phyloP scores from a whole-genome alignment of 208 protist species.

The Acanthamoeba triangularis region DNA sequence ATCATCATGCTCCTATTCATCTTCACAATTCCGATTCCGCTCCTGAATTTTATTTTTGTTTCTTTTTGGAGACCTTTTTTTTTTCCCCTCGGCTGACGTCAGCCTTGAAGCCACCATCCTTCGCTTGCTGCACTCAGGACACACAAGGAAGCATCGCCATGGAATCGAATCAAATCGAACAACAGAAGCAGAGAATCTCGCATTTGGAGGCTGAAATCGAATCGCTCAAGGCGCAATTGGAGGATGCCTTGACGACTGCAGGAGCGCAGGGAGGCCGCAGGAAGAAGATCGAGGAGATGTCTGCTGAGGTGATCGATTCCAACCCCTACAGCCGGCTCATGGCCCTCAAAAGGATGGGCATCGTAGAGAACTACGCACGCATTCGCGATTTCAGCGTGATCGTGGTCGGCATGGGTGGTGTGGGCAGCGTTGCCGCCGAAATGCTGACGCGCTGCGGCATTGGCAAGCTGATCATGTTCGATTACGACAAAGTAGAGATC shows the following conservation, averaged over 20 bases:
- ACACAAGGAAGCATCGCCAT: neutral
- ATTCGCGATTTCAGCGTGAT: constrained; percentile 96
- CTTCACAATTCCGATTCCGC: neutral
- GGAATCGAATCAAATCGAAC: neutral
- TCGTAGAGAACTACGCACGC: constrained; percentile 97
- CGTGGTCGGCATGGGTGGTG: constrained; percentile 97
- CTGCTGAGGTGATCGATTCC: constrained; percentile 95
- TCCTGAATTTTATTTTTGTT: neutral
- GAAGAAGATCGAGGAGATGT: constrained; percentile 90
- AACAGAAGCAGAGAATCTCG: neutral
- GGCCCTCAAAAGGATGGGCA: constrained; percentile 98
- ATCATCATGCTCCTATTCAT: neutral
- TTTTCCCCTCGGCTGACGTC: neutral
- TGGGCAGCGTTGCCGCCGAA: constrained; percentile 98
- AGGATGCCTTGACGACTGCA: neutral
- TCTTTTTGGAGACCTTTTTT: neutral
- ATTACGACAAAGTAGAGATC: constrained; percentile 99
- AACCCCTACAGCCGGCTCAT: constrained; percentile 97
- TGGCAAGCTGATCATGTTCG: constrained; percentile 98
- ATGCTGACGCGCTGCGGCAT: constrained; percentile 98
- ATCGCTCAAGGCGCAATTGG: neutral
- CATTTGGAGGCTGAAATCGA: neutral
- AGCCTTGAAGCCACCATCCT: neutral
- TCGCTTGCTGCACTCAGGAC: neutral
- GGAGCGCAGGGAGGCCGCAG: neutral